phyloP scores from a whole-genome alignment of 1,284 basidiomycete species.

The Melampsora americana region DNA sequence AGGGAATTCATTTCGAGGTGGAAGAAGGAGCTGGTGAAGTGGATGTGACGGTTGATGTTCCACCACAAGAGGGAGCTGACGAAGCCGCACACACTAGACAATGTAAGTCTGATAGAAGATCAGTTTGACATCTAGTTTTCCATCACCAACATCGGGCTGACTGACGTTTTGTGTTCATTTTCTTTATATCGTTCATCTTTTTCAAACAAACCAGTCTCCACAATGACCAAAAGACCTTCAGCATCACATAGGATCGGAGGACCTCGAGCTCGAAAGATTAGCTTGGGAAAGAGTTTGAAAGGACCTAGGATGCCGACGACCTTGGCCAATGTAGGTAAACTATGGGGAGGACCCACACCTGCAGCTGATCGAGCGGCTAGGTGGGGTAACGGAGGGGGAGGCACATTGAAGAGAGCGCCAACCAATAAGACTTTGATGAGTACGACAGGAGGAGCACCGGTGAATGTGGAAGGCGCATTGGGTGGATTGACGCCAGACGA shows the following conservation, averaged over 20 bases:
- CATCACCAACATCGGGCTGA: neutral
- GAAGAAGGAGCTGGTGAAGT: slow-evolving; percentile 20
- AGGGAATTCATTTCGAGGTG: slow-evolving; percentile 6
- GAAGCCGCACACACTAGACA: neutral
- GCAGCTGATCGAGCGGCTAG: slow-evolving; percentile 40
- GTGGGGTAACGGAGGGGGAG: slow-evolving; percentile 26
- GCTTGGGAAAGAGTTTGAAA: slow-evolving; percentile 29
- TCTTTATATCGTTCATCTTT: neutral
- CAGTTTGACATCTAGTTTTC: too few species aligned
- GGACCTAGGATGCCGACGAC: slow-evolving; percentile 36
- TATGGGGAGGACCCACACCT: slow-evolving; percentile 41
- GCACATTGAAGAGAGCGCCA: slow-evolving; percentile 19
- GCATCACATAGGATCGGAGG: slow-evolving; percentile 24
- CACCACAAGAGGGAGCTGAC: neutral
- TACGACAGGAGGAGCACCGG: neutral
- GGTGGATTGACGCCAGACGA: slow-evolving; percentile 28
- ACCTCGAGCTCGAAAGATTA: slow-evolving; percentile 38
- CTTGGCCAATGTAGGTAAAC: slow-evolving; percentile 29
- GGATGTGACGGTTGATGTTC: neutral
- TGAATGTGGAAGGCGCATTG: slow-evolving; percentile 36
- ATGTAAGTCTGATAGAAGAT: neutral
- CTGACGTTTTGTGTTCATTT: neutral
- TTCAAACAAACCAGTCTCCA: slow-evolving; percentile 10
- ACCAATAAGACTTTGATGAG: slow-evolving; percentile 7
- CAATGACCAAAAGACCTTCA: slow-evolving; percentile 39